Base-by-base conservation (phyloP, 2,329 filamentous ascomycete genomes). In the Neonectria coccinea region DNA sequence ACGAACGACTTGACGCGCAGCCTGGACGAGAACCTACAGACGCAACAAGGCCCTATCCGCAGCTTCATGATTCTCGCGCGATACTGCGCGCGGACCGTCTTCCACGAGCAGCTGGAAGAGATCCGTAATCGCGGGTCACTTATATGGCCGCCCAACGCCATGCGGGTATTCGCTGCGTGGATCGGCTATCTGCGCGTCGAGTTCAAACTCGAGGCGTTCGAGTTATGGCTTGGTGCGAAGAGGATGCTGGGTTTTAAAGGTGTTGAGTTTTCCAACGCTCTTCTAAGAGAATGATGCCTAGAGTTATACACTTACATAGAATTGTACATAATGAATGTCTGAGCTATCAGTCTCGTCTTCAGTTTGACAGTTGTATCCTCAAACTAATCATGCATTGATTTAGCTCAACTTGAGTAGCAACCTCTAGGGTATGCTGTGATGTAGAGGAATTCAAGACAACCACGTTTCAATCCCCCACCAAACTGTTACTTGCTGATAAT, bases 1-100 rank as follows among this genome's bases (percentile, higher is more conserved):
- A 99, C 96, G 2, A 99, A 99, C 77, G 96, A 99, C 80, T 83
- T 99, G 42, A 99, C 96, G 16, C 89, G 96, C 68, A 96, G 91
- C 73, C 86, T 99, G 18, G 96, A 99, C 77, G 96, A 99, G 82
- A 94, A 91, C 75, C 83, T 97, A 41, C 91, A 94, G 59, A 96
- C 92, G 0, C 85, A 87, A 7, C 86, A 88, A 66, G 89, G 89
- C 0, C 88, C 89, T 3, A 85, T 90, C 67, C 84, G 88, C 52
- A 86, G 82, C 14, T 92, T 92, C 72, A 80, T 92, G 74, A 92
- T 92, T 67, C 82, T 92, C 29, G 89, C 89, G 3, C 80, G 88
- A 36, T 92, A 92, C 79, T 91, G 89, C 77, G 85, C 87, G 27
- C 83, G 86, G 36, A 91, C 89, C 2, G 89, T 92, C 0, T 88